Evolutionary conservation across 2,329 filamentous ascomycete species (phyloP).

Genomic region (Hysterium pulicare): DNA sequence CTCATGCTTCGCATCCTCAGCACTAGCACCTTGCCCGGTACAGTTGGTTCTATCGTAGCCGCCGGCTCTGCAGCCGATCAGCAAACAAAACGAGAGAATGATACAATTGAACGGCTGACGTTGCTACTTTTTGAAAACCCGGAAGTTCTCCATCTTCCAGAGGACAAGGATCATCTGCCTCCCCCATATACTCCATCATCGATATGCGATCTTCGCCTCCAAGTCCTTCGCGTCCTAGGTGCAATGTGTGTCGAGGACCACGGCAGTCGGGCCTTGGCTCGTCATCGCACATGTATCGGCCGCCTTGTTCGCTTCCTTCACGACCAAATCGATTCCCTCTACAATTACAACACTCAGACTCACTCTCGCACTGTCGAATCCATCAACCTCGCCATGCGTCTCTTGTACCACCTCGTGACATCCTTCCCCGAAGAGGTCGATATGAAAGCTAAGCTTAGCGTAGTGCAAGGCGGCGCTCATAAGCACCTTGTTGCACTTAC

Average conservation of each 20-base stretch:
- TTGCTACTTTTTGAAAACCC: slow-evolving; percentile 59
- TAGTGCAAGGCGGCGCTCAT: slow-evolving; percentile 69
- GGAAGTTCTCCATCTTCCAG: slow-evolving; percentile 24
- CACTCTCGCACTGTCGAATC: slow-evolving; percentile 45
- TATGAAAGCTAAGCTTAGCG: slow-evolving; percentile 67
- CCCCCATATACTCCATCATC: slow-evolving; percentile 22
- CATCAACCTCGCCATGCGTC: slow-evolving; percentile 58
- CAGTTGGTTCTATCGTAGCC: slow-evolving; percentile 63
- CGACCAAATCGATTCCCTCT: slow-evolving; percentile 64
- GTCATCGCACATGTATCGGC: slow-evolving; percentile 67
- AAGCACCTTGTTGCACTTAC: slow-evolving; percentile 80
- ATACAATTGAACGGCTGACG: slow-evolving; percentile 61
- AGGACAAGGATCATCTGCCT: slow-evolving; percentile 30
- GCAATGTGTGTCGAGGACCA: slow-evolving; percentile 59
- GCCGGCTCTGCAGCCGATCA: slow-evolving; percentile 41
- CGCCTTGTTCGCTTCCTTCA: slow-evolving; percentile 73
- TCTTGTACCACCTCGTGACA: slow-evolving; percentile 59
- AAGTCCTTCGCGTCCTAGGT: slow-evolving; percentile 47
- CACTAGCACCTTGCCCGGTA: slow-evolving; percentile 61
- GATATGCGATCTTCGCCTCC: slow-evolving; percentile 46
- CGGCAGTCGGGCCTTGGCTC: slow-evolving; percentile 63
- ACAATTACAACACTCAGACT: slow-evolving; percentile 36
- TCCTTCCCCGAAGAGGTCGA: slow-evolving; percentile 61
- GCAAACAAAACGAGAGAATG: slow-evolving; percentile 38
- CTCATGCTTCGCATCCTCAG: slow-evolving; percentile 63